Percentiles rank a stretch among this genome's conserved stretches.
phyloP scores from a whole-genome alignment of 805 yeast genomes.

The Pichia kluyveri region DNA sequence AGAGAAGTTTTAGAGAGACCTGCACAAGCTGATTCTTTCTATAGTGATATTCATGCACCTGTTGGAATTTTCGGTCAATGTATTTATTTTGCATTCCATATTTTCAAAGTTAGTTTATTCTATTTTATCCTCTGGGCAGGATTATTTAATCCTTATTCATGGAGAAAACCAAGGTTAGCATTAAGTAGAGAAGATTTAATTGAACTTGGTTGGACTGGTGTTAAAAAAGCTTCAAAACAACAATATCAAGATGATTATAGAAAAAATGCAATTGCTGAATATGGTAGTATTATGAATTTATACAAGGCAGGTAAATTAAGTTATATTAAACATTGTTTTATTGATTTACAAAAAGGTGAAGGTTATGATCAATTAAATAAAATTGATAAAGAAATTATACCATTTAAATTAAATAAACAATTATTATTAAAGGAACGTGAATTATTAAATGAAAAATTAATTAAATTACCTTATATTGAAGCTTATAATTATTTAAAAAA shows the following conservation, averaged over 20 bases:
- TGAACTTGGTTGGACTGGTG: constrained; percentile 90
- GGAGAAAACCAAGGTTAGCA: constrained; percentile 30
- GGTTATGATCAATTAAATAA: constrained; percentile 44
- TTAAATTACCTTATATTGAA: constrained; percentile 29
- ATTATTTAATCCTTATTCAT: constrained; percentile 62
- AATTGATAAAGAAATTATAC: constrained; percentile 24
- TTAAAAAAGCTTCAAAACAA: constrained; percentile 60
- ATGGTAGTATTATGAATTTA: constrained; percentile 73
- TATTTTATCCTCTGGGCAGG: constrained; percentile 60
- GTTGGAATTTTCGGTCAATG: constrained; percentile 43
- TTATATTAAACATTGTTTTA: constrained; percentile 48
- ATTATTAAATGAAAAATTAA: constrained; percentile 8
- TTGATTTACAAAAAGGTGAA: constrained; percentile 64
- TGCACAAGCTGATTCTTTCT: constrained; percentile 36
- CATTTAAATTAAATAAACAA: constrained; percentile 21
- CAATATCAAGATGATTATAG: constrained; percentile 67
- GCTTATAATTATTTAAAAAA: constrained; percentile 41
- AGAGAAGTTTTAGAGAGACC: constrained; percentile 28
- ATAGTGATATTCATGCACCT: constrained; percentile 37
- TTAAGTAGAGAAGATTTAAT: constrained; percentile 47
- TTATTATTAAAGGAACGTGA: constrained; percentile 18
- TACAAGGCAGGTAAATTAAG: constrained; percentile 63
- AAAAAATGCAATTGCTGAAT: constrained; percentile 49
- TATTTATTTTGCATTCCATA: constrained; percentile 65
- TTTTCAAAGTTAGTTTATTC: constrained; percentile 48